These are phyloP conservation scores for Conringia planisiliqua DNA, from an alignment of 345 rosid genomes.

Conservation along the genomic window DNA sequence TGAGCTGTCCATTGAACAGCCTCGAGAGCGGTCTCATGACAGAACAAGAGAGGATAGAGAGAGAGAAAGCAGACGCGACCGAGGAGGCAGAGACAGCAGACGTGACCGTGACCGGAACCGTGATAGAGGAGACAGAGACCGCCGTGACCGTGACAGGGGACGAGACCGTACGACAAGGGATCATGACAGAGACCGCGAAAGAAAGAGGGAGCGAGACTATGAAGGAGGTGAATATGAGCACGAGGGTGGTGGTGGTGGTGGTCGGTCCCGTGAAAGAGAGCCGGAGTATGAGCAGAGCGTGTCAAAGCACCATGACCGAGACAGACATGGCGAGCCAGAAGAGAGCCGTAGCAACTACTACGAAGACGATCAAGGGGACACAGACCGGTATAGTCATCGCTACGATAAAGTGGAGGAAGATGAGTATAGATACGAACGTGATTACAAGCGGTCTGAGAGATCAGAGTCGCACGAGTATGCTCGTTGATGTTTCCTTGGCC, in stretches of 20 bases:
- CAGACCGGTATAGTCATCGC: slow-evolving; percentile 58
- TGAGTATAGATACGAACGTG: slow-evolving; percentile 47
- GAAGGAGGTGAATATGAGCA: slow-evolving; percentile 46
- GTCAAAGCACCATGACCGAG: slow-evolving; percentile 44
- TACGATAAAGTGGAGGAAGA: slow-evolving; percentile 59
- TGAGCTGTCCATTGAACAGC: slow-evolving; percentile 71
- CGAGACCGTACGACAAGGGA: slow-evolving; percentile 45
- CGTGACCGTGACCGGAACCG: slow-evolving; percentile 52
- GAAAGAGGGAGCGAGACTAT: slow-evolving; percentile 43
- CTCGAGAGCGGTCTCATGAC: slow-evolving; percentile 66
- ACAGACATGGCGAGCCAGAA: slow-evolving; percentile 52
- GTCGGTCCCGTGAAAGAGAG: slow-evolving; percentile 64
- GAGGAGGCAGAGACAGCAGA: slow-evolving; percentile 40
- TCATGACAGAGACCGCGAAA: slow-evolving; percentile 43
- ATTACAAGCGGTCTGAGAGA: slow-evolving; percentile 33
- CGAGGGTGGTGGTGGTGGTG: slow-evolving; percentile 49
- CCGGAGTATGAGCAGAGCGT: slow-evolving; percentile 52
- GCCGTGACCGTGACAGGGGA: slow-evolving; percentile 49
- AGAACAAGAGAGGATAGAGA: slow-evolving; percentile 68
- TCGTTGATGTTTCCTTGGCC: slow-evolving; percentile 5
- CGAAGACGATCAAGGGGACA: slow-evolving; percentile 39
- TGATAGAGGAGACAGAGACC: slow-evolving; percentile 39
- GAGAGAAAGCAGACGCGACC: slow-evolving; percentile 53
- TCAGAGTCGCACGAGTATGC: slow-evolving; percentile 26
- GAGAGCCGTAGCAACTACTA: slow-evolving; percentile 43